Percentiles rank a stretch among this genome's conserved stretches.
phyloP scores from a whole-genome alignment of 768 basidiomycete species.

The Suillus subaureus region DNA sequence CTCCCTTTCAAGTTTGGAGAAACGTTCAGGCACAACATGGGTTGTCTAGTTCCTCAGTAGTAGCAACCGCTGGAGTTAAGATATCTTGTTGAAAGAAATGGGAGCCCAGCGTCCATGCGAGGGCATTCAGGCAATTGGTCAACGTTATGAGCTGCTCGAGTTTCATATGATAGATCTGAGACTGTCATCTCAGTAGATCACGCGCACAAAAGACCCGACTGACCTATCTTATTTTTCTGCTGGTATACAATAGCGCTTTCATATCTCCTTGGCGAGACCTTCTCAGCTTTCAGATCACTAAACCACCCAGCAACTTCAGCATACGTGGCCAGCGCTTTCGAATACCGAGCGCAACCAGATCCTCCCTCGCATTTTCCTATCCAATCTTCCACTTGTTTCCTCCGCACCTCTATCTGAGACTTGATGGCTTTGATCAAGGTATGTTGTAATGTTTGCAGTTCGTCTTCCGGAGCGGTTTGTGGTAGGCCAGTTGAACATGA shows the following conservation, averaged over 20 bases:
- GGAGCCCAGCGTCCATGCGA: slow-evolving; percentile 61
- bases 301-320: slow-evolving; percentile 65
- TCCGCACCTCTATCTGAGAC: slow-evolving; percentile 63
- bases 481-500: slow-evolving; percentile 87
- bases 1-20: too few species aligned
- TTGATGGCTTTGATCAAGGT: slow-evolving; percentile 79
- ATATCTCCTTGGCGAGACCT: slow-evolving; percentile 70
- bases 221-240: slow-evolving; percentile 80
- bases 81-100: slow-evolving; percentile 62
- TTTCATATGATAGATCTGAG: slow-evolving; percentile 72
- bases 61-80: slow-evolving; percentile 46
- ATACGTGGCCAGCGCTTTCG: slow-evolving; percentile 70
- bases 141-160: slow-evolving; percentile 74
- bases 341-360: slow-evolving; percentile 64
- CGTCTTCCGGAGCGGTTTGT: slow-evolving; percentile 76
- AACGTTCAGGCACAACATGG: slow-evolving; percentile 52
- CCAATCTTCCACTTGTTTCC: slow-evolving; percentile 78
- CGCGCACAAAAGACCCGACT: slow-evolving; percentile 25
- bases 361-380: slow-evolving; percentile 60
- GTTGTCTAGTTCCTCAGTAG: slow-evolving; percentile 42
- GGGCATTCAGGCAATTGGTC: slow-evolving; percentile 60
- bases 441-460: slow-evolving; percentile 71
- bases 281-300: slow-evolving; percentile 71
- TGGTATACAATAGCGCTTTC: slow-evolving; percentile 70
- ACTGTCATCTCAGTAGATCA: slow-evolving; percentile 5